phyloP scores from a whole-genome alignment of 345 rosid species.

The Eucalyptus sideroxylon region DNA sequence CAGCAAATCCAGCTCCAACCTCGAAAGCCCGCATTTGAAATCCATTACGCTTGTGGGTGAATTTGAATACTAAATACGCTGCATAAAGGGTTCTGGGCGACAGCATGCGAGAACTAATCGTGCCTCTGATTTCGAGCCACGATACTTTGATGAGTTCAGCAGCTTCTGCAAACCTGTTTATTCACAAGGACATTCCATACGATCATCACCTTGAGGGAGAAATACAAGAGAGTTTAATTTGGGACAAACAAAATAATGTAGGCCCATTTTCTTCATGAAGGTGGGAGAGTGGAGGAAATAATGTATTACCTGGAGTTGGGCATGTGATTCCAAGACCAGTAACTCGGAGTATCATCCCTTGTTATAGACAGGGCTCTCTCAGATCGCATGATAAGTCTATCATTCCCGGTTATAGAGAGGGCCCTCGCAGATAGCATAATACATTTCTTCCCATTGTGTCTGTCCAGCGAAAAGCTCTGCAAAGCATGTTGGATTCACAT shows the following conservation, averaged over 20 bases:
- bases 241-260: neutral
- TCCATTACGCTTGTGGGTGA: neutral
- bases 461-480: conserved; percentile 13
- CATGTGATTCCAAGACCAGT: neutral
- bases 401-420: neutral
- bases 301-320: neutral
- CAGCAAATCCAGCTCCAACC: neutral
- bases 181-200: neutral
- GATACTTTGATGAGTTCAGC: neutral
- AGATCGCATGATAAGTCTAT: no score
- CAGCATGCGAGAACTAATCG: neutral
- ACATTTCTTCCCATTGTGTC: conserved; percentile 13
- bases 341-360: conserved; percentile 6
- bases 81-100: neutral
- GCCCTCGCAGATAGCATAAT: conserved; percentile 14
- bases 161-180: neutral
- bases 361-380: neutral
- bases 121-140: neutral
- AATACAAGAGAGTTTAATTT: neutral
- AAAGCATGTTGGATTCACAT: neutral
- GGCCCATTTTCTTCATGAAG: neutral
- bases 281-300: neutral
- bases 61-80: neutral
- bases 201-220: neutral
- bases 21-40: neutral